Evolutionary conservation across 768 basidiomycete species (phyloP).

Genomic region (Dioszegia crocea): DNA sequence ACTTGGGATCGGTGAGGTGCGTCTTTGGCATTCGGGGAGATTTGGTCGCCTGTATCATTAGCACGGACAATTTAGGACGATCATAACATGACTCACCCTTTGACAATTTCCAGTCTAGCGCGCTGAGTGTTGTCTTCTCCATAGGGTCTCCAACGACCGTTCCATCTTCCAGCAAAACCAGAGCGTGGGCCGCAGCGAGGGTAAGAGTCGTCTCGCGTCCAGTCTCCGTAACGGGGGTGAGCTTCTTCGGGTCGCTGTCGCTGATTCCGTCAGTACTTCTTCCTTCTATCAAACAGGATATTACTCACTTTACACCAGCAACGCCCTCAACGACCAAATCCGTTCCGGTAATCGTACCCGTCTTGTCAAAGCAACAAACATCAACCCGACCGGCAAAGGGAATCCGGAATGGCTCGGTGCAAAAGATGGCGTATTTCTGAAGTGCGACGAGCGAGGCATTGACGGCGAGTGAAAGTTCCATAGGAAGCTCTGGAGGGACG

Average conservation of each 20-base stretch:
- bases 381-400: constrained; percentile 93
- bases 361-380: constrained; percentile 99
- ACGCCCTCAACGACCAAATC: constrained; percentile 91
- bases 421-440: constrained; percentile 94
- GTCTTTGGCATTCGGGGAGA: constrained; percentile 58
- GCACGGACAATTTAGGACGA: background rate
- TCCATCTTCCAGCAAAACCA: constrained; percentile 91
- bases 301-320: constrained; percentile 81
- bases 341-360: constrained; percentile 95
- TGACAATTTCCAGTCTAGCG: constrained; percentile 77
- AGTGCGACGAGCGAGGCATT: constrained; percentile 90
- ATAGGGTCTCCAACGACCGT: constrained; percentile 95
- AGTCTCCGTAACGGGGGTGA: constrained; percentile 74
- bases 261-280: constrained; percentile 50
- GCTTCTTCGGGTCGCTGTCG: constrained; percentile 58
- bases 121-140: constrained; percentile 93
- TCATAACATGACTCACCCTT: constrained; percentile 53
- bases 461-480: constrained; percentile 94
- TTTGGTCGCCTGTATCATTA: constrained; percentile 58
- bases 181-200: constrained; percentile 88
- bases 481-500: constrained; percentile 94
- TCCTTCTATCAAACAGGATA: background rate
- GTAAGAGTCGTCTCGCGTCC: constrained; percentile 74
- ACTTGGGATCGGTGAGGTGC: constrained; percentile 56
- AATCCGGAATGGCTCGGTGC: constrained; percentile 98